Conservation (phyloP, 2,329 filamentous ascomycete species). For the Fusarium succisae region DNA sequence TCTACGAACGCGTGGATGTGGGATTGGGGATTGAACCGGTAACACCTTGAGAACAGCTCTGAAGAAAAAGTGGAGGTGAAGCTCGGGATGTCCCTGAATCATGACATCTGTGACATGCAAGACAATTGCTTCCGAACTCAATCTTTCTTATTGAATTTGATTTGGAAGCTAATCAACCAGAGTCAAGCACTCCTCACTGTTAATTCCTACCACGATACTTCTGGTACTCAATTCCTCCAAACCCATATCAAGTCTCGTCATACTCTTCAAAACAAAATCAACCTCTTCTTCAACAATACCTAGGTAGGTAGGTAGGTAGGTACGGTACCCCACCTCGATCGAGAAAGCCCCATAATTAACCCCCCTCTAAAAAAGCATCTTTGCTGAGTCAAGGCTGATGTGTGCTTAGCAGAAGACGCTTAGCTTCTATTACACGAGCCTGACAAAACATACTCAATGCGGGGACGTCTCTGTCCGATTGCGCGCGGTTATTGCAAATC, state of each 20-base stretch:
- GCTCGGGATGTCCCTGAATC: conserved; percentile 6
- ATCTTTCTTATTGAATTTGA: neutral
- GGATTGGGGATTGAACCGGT: neutral
- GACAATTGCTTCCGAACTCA: neutral
- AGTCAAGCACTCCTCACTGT: neutral
- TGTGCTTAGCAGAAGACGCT: conserved; percentile 26
- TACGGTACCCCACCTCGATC: conserved; percentile 12
- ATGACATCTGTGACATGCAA: neutral
- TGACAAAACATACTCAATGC: conserved; percentile 43
- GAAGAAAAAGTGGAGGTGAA: conserved; percentile 12
- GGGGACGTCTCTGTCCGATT: neutral
- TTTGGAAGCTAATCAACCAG: neutral
- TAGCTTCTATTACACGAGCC: conserved; percentile 43
- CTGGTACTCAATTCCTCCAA: neutral
- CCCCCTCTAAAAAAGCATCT: neutral
- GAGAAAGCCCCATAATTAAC: neutral
- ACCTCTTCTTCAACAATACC: neutral
- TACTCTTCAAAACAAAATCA: neutral
- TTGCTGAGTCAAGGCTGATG: conserved; percentile 37
- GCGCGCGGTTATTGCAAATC: conserved; percentile 31
- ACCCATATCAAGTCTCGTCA: neutral
- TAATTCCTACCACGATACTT: neutral
- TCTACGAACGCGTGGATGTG: conserved; percentile 7
- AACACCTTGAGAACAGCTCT: neutral
- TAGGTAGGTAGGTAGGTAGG: no score